phyloP scores from a whole-genome alignment of 73 alveolate species.

The Paramecium tetraurelia region DNA sequence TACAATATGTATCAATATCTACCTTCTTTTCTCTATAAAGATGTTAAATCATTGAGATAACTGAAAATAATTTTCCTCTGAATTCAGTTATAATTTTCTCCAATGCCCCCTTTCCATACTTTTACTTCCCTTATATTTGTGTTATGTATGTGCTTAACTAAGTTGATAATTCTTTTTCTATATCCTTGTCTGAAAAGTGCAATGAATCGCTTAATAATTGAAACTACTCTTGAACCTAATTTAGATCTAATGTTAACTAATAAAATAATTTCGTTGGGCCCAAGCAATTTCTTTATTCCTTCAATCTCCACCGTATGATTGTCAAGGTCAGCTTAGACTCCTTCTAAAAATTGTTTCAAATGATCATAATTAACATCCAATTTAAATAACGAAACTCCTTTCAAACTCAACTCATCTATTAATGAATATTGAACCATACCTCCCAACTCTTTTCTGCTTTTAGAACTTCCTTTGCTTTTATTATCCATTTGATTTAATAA shows the following conservation, averaged over 20 bases:
- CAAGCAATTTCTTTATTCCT: slow-evolving; percentile 34
- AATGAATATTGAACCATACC: not conserved
- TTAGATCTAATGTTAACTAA: not conserved
- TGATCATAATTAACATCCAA: slow-evolving; percentile 63
- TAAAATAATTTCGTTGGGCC: not conserved
- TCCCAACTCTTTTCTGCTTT: slow-evolving; percentile 27
- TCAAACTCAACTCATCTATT: slow-evolving; percentile 51
- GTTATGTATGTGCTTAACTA: slow-evolving; percentile 3
- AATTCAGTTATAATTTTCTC: slow-evolving; percentile 44
- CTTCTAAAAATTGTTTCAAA: slow-evolving; percentile 54
- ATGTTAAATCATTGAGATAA: not conserved
- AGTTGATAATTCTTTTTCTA: slow-evolving; percentile 44
- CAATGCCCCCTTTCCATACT: slow-evolving; percentile 17
- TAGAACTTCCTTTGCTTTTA: slow-evolving; percentile 34
- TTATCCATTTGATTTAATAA: slow-evolving; percentile 6
- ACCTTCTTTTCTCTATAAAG: slow-evolving; percentile 43
- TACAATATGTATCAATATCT: not conserved
- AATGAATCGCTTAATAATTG: slow-evolving; percentile 21
- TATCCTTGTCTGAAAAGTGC: slow-evolving; percentile 31
- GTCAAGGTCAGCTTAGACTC: slow-evolving; percentile 41
- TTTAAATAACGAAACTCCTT: slow-evolving; percentile 52
- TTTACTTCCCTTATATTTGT: slow-evolving; percentile 4
- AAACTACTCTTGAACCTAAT: slow-evolving; percentile 15
- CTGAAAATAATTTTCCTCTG: slow-evolving; percentile 49
- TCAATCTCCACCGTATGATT: slow-evolving; percentile 38